These are phyloP conservation scores for Salicornia ramosissima DNA, from an alignment of 148 eudicot genomes.

Conservation along the genomic window DNA sequence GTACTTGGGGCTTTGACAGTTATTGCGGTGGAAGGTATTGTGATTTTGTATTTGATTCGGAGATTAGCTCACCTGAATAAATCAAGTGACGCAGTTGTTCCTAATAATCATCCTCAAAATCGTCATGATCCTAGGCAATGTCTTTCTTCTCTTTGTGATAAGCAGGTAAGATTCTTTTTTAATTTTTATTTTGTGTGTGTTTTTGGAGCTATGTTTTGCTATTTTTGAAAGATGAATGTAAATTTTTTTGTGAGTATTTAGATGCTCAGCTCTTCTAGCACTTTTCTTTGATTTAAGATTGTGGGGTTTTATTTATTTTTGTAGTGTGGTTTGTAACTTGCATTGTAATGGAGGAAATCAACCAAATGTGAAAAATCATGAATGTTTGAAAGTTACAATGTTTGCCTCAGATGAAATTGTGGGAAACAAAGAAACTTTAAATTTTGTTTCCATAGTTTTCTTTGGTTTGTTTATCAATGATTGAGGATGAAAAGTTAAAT, in stretches of 20 bases:
- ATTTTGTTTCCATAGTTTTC: too few species aligned
- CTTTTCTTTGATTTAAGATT: neutral
- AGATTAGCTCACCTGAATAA: conserved; percentile 13
- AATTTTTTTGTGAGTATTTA: neutral
- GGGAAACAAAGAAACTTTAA: too few species aligned
- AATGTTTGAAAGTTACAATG: neutral
- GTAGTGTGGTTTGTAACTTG: neutral
- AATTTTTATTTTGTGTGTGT: neutral
- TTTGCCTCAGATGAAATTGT: neutral
- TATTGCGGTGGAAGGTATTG: conserved; percentile 20
- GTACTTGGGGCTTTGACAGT: conserved; percentile 18
- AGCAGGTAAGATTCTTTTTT: conserved; percentile 19
- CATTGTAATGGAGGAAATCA: neutral
- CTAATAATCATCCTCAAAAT: neutral
- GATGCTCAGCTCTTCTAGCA: neutral
- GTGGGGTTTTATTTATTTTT: neutral
- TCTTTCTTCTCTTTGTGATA: conserved; percentile 20
- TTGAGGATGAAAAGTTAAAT: neutral
- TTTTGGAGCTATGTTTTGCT: neutral
- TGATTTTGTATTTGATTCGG: conserved; percentile 14
- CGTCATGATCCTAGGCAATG: conserved; percentile 21
- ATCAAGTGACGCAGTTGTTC: neutral
- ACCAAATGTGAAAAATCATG: neutral
- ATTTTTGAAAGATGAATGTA: neutral
- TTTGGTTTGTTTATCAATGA: neutral